A percentile compares a stretch with the other conserved stretches of the same genome.
Conservation (phyloP, 306 rosid species). For the Inga leiocalycina region DNA sequence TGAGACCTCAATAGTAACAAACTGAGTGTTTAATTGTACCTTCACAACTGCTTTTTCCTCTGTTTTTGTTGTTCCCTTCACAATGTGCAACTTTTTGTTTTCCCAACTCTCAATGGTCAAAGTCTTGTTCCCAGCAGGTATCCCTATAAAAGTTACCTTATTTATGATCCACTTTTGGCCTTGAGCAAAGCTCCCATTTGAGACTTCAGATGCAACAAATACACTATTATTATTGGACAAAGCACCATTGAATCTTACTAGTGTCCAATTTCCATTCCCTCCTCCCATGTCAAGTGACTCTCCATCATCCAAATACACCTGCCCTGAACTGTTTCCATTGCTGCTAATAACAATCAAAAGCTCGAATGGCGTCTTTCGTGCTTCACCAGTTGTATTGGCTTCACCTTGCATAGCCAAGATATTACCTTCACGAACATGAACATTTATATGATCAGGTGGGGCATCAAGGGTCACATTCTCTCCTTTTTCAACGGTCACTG, state of each 20-base stretch:
- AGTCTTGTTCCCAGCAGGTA: conserved; percentile 41
- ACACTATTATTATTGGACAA: conserved; percentile 27
- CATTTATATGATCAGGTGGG: conserved; percentile 74
- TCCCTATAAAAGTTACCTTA: conserved; percentile 65
- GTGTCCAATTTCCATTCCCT: conserved; percentile 61
- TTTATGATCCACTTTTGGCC: conserved; percentile 63
- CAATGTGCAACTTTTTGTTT: conserved; percentile 32
- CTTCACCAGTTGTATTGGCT: conserved; percentile 54
- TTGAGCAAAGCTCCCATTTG: conserved; percentile 62
- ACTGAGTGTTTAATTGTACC: conserved; percentile 37
- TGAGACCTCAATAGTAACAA: conserved; percentile 45
- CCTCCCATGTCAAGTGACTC: conserved; percentile 61
- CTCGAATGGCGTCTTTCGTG: conserved; percentile 60
- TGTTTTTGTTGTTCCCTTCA: conserved; percentile 36
- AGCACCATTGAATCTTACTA: conserved; percentile 51
- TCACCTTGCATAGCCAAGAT: conserved; percentile 75
- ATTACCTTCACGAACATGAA: conserved; percentile 77
- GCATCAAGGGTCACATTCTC: conserved; percentile 59
- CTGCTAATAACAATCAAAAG: conserved; percentile 58
- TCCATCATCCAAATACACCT: conserved; percentile 82
- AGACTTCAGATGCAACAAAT: conserved; percentile 54
- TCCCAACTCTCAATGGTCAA: neutral
- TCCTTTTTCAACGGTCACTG: conserved; percentile 57
- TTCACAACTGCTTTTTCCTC: conserved; percentile 28
- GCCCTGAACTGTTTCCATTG: conserved; percentile 50